Percentiles rank a stretch among this genome's conserved stretches.
phyloP scores from a whole-genome alignment of 768 basidiomycete species.

The Termitomyces sp. region DNA sequence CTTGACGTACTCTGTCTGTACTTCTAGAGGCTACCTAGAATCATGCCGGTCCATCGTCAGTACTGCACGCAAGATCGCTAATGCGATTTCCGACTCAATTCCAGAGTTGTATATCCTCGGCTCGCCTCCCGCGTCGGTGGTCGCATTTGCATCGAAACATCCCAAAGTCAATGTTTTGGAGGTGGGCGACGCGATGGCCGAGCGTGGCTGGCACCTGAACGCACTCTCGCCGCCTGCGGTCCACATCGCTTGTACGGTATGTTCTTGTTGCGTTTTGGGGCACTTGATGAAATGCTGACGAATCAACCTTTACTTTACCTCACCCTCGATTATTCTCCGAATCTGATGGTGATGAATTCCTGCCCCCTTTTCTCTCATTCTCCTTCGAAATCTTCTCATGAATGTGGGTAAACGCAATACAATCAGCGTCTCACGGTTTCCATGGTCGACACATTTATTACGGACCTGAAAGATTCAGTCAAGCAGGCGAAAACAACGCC shows the following conservation, averaged over 20 bases:
- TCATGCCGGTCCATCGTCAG: conserved; percentile 83
- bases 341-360: background rate
- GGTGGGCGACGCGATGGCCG: conserved; percentile 85
- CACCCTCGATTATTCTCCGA: background rate
- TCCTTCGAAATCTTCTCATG: background rate
- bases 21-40: conserved; percentile 74
- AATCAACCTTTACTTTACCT: background rate
- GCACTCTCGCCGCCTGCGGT: conserved; percentile 78
- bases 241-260: conserved; percentile 91
- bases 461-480: conserved; percentile 78
- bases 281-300: background rate
- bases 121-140: conserved; percentile 82
- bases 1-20: background rate
- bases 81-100: conserved; percentile 58
- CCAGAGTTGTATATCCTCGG: conserved; percentile 88
- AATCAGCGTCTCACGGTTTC: conserved; percentile 75
- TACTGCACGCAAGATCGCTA: conserved; percentile 64
- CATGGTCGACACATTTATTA: conserved; percentile 71
- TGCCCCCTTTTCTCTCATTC: too few species aligned
- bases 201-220: conserved; percentile 89
- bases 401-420: background rate
- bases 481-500: conserved; percentile 61
- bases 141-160: conserved; percentile 76
- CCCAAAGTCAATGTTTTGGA: conserved; percentile 69
- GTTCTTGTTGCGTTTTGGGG: conserved; percentile 18